Conservation (phyloP, 495 filamentous ascomycete genomes). For the Penicillium egyptiacum region DNA sequence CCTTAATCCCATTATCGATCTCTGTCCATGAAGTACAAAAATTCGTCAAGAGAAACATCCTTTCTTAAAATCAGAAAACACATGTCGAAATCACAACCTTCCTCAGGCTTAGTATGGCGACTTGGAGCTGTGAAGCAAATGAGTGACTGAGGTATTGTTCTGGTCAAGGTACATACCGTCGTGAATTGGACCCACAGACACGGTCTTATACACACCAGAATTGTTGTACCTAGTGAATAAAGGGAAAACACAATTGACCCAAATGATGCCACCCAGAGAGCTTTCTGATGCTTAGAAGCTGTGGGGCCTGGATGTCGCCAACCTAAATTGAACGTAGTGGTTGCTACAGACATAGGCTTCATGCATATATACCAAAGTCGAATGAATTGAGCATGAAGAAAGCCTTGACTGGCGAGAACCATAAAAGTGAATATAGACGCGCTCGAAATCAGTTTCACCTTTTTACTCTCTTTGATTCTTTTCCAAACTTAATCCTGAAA, state of each 20-base stretch:
- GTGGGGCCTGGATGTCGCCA: constrained; percentile 1
- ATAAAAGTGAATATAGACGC: not conserved
- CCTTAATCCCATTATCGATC: not conserved
- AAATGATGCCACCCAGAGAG: constrained; percentile 2
- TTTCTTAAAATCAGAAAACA: not conserved
- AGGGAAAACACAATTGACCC: constrained; percentile 4
- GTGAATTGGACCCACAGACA: constrained; percentile 1
- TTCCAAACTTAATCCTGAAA: too few relatives aligned
- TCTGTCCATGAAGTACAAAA: not conserved
- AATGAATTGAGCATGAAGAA: constrained; percentile 2
- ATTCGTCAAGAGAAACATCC: not conserved
- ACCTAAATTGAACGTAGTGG: not conserved
- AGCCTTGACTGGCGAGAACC: not conserved
- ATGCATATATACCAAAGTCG: not conserved
- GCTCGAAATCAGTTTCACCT: too few relatives aligned
- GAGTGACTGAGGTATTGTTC: not conserved
- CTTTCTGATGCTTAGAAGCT: not conserved
- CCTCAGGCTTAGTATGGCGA: not conserved
- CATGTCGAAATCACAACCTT: not conserved
- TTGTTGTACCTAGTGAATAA: constrained; percentile 4
- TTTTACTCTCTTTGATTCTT: too few relatives aligned
- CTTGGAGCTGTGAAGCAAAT: constrained; percentile 1
- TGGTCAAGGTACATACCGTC: not conserved
- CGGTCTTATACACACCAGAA: not conserved
- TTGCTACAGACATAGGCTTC: constrained; percentile 1